Evolutionary conservation across 176 grass and related monocot species (phyloP).

Genomic region (Chloris gayana): DNA sequence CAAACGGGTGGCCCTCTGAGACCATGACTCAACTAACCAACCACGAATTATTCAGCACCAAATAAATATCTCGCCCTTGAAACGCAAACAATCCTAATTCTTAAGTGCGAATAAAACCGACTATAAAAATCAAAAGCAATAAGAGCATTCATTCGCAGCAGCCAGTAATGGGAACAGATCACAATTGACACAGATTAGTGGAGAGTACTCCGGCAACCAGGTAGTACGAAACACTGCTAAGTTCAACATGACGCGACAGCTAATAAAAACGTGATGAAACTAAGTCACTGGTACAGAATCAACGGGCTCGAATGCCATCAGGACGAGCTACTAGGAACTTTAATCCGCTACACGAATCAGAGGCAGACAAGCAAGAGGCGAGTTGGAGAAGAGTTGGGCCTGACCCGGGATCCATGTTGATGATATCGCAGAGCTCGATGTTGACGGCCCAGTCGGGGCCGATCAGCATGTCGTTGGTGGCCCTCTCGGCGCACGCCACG

Average conservation of each 20-base stretch:
- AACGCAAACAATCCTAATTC: conserved; percentile 1
- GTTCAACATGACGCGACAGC: not conserved
- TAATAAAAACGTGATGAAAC: not conserved
- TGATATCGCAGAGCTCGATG: conserved; percentile 99
- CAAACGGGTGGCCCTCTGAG: conserved; percentile 10
- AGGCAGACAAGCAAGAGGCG: conserved; percentile 11
- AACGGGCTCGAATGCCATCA: no score
- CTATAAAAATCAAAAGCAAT: not conserved
- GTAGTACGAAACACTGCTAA: not conserved
- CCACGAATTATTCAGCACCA: conserved; percentile 23
- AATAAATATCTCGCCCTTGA: conserved; percentile 7
- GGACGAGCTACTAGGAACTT: no score
- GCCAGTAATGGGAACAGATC: not conserved
- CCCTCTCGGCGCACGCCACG: conserved; percentile 76
- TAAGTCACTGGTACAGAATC: not conserved
- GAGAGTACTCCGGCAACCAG: not conserved
- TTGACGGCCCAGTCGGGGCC: conserved; percentile 97
- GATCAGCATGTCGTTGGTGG: conserved; percentile 89
- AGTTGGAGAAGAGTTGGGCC: not conserved
- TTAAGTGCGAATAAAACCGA: not conserved
- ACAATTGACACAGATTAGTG: not conserved
- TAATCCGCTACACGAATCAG: no score
- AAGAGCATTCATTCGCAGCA: not conserved
- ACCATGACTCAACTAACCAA: conserved; percentile 20
- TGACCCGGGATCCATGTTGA: conserved; percentile 93